These are phyloP conservation scores for Malus orientalis DNA, from an alignment of 306 rosid genomes.

Conservation along the genomic window DNA sequence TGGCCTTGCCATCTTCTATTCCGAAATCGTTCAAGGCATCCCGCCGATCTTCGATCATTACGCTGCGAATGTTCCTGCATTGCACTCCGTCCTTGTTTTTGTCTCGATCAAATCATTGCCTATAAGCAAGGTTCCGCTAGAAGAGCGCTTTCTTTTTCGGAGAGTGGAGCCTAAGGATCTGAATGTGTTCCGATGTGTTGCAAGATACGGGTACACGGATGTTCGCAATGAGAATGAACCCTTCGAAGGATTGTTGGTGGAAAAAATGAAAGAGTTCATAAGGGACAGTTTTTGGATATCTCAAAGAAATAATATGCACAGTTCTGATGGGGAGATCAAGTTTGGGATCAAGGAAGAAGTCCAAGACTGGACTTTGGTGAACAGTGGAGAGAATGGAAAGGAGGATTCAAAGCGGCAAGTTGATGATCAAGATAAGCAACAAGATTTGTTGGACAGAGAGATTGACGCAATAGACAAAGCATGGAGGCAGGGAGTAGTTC, in stretches of 20 bases:
- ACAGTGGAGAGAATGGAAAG: not conserved
- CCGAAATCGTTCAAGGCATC: conserved; percentile 80
- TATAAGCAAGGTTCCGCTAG: conserved; percentile 45
- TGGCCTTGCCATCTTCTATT: conserved; percentile 70
- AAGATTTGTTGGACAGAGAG: conserved; percentile 17
- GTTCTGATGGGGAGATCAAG: not conserved
- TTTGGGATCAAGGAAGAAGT: not conserved
- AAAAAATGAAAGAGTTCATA: conserved; percentile 41
- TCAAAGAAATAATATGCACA: not conserved
- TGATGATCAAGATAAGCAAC: not conserved
- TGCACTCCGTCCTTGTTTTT: conserved; percentile 59
- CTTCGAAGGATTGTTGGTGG: conserved; percentile 49
- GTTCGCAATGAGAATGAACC: conserved; percentile 45
- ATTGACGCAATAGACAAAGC: conserved; percentile 44
- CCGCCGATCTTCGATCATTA: conserved; percentile 84
- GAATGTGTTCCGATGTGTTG: conserved; percentile 57
- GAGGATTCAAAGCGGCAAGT: not conserved
- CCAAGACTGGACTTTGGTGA: not conserved
- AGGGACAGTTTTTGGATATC: conserved; percentile 4
- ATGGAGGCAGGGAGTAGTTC: conserved; percentile 45
- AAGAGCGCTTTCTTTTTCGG: conserved; percentile 59
- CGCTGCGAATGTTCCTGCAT: conserved; percentile 48
- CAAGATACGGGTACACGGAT: conserved; percentile 66
- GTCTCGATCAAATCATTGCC: conserved; percentile 68
- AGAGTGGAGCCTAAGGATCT: conserved; percentile 44